A percentile compares a stretch with the other conserved stretches of the same genome.
Evolutionary conservation across 306 rosid species (phyloP).

Genomic region (Lablab purpureus): DNA sequence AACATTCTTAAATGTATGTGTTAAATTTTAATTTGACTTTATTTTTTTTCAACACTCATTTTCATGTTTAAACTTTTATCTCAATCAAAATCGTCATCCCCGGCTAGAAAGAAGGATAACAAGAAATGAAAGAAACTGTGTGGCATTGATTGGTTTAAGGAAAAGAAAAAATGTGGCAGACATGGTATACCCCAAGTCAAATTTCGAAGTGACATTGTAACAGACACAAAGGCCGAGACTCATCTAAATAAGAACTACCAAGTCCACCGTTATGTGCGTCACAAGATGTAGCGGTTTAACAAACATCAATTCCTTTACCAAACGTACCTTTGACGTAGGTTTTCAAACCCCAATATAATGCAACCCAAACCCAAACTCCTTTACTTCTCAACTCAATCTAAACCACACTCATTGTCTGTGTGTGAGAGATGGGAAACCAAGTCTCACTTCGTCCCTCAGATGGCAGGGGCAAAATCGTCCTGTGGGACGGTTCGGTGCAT

Average conservation of each 20-base stretch:
- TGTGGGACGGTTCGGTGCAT: constrained; percentile 71
- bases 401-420: neutral
- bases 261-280: constrained; percentile 47
- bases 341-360: constrained; percentile 27
- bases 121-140: neutral
- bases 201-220: constrained; percentile 39
- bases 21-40: too few species aligned
- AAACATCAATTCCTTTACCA: constrained; percentile 45
- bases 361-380: constrained; percentile 8
- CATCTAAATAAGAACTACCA: constrained; percentile 51
- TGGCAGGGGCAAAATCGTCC: constrained; percentile 57
- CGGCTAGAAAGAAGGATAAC: neutral
- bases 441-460: constrained; percentile 43
- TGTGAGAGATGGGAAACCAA: constrained; percentile 70
- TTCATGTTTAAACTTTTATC: neutral
- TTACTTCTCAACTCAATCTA: constrained; percentile 1
- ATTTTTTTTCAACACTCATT: too few species aligned
- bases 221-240: constrained; percentile 44
- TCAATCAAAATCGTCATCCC: constrained; percentile 16
- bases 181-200: constrained; percentile 37
- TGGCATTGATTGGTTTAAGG: neutral
- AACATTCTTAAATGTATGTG: too few species aligned
- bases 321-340: neutral
- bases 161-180: constrained; percentile 14
- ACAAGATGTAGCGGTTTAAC: constrained; percentile 78